Conservation (phyloP, 164 flowering plant species). For the Houttuynia cordata region DNA sequence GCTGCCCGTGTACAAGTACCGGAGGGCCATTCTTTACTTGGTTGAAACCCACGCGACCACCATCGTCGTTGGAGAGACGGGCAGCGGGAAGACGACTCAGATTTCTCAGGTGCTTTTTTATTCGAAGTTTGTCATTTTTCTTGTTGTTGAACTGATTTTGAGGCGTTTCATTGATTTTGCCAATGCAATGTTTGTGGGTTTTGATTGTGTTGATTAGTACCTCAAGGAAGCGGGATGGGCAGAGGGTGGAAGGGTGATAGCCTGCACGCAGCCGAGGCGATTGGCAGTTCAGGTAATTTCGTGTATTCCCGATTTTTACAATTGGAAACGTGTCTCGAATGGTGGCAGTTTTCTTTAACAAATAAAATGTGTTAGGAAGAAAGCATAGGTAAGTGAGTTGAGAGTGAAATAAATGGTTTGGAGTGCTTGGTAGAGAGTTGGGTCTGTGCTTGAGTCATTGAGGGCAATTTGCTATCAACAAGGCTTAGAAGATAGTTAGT, state of each 20-base stretch:
- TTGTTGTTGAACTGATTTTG: not conserved
- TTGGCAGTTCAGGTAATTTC: constrained; percentile 97
- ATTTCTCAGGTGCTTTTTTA: constrained; percentile 65
- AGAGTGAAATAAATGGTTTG: not conserved
- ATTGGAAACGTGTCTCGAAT: too few species aligned
- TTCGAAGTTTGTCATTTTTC: not conserved
- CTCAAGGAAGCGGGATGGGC: constrained; percentile 99
- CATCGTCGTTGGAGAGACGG: constrained; percentile 88
- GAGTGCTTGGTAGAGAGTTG: not conserved
- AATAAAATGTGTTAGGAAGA: not conserved
- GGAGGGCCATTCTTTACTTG: constrained; percentile 65
- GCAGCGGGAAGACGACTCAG: constrained; percentile 96
- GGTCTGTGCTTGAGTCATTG: not conserved
- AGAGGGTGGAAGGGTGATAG: constrained; percentile 76
- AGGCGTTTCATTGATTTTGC: not conserved
- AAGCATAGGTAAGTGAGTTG: not conserved
- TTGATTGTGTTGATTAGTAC: constrained; percentile 1
- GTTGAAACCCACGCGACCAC: constrained; percentile 85
- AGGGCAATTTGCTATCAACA: not conserved
- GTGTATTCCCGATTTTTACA: too few species aligned
- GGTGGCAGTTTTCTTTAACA: not conserved
- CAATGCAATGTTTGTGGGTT: not conserved
- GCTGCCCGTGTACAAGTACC: constrained; percentile 73
- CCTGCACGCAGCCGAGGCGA: constrained; percentile 94
- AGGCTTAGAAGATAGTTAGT: not conserved